Evolutionary conservation across 306 rosid species (phyloP), one percentile per base, ranked within the genome.

Genomic region (Vicia faba): DNA sequence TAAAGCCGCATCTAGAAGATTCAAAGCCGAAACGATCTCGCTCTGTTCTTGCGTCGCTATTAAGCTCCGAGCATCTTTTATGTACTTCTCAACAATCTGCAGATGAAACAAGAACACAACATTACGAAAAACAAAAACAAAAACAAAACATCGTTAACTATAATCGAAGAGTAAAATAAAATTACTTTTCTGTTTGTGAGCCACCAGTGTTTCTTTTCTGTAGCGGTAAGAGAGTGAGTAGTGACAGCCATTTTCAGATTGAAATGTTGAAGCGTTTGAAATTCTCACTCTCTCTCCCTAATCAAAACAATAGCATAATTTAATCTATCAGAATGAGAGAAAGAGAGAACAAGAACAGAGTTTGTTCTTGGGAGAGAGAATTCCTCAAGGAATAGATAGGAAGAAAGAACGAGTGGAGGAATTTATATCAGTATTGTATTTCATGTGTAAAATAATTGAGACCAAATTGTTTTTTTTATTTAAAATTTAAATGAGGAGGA

Each of bases 151-250:
- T 56, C 40, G 7, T 7, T 14, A 31, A 14, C 23, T 29, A 15
- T 1, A 19, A 14, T 26, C 31, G 4, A 33, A 25, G 3, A 25
- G 3, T 25, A 25, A 0, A 26, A 11, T 20, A 28, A 0, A 55
- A 36, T 26, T 13, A 95, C 99, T 96, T 81, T 90, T 60, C 95
- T 71, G 71, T 86, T 95, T 69, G 85, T 84, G 12, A 88, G 90
- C 99, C 99, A 95, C 99, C 99, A 95, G 84, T 84, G 95, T 57
- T 86, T 93, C 82, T 86, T 93, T 66, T 90, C 95, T 51, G 80
- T 56, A 11, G 83, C 33, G 9, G 78, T 48, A 5, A 56, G 78
- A 45, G 74, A 77, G 54, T 78, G 91, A 70, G 95, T 50, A n/a
- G 84, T 60, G 39, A 84, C 81, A 1, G 87, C 85, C 96, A 91